Conservation (phyloP, 345 rosid genomes). For the Alliaria petiolata region DNA sequence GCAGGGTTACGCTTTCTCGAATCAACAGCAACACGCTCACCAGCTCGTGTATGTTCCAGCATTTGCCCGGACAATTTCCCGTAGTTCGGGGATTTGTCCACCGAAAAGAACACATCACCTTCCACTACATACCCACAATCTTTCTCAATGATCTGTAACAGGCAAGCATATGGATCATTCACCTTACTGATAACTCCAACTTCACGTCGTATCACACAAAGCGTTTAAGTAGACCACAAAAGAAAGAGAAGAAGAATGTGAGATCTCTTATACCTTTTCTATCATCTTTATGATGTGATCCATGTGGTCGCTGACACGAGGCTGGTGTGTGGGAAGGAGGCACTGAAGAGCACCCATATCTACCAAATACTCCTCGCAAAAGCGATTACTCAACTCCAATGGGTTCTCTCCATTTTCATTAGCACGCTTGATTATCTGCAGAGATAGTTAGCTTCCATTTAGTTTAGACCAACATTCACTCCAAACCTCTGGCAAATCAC, state of each 20-base stretch:
- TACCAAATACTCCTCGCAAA: slow-evolving; percentile 66
- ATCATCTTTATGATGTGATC: slow-evolving; percentile 75
- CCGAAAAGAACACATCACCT: slow-evolving; percentile 81
- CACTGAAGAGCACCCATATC: slow-evolving; percentile 81
- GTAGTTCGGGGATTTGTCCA: slow-evolving; percentile 69
- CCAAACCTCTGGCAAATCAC: neutral
- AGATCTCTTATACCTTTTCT: slow-evolving; percentile 39
- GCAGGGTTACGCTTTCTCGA: slow-evolving; percentile 79
- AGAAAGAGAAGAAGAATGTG: neutral
- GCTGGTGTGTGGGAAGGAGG: slow-evolving; percentile 77
- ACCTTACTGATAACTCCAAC: neutral
- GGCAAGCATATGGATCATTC: neutral
- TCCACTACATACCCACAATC: slow-evolving; percentile 66
- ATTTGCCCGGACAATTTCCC: slow-evolving; percentile 72
- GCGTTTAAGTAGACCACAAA: neutral
- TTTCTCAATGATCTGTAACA: slow-evolving; percentile 70
- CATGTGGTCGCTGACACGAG: slow-evolving; percentile 74
- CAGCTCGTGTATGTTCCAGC: slow-evolving; percentile 72
- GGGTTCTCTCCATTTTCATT: slow-evolving; percentile 61
- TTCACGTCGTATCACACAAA: neutral
- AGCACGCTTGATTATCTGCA: slow-evolving; percentile 73
- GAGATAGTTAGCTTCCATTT: neutral
- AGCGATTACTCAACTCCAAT: slow-evolving; percentile 51
- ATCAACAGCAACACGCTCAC: slow-evolving; percentile 85
- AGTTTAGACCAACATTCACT: neutral